Base-by-base conservation (phyloP, 2,329 filamentous ascomycete species). In the Verticillium klebahnii region DNA sequence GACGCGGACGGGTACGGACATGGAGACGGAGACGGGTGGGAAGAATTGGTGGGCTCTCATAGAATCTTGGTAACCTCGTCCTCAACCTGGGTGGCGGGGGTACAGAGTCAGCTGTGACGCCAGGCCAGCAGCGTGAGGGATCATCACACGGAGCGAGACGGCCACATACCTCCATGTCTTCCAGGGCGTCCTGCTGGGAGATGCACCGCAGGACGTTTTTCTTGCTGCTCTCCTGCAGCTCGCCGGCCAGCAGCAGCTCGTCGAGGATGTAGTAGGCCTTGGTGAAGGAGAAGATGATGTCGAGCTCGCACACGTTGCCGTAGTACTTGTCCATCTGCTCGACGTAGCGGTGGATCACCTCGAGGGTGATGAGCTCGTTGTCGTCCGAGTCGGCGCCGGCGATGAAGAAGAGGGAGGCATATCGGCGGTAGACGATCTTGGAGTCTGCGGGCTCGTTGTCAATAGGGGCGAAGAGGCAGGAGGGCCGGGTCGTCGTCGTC, bases 321-420 rank as follows among this genome's bases (percentile, higher is more conserved):
- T 98, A 99, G 82, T 99, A 99, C 78, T 99, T 99, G 84, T 99
- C 95, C 95, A 99, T 99, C 80, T 99, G 95, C 78, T 99, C 95
- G 73, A 99, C 95, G 76, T 99, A 99, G 78, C 95, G 92, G 78
- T 99, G 95, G 71, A 99, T 96, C 74, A 99, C 93, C 78, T 99
- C 95, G 74, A 99, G 92, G 29, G 92, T 97, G 75, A 98, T 97
- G 73, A 99, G 82, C 75, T 99, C 95, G 78, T 99, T 99, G 78
- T 99, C 95, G 66, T 92, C 93, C n/a, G 93, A 93, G 60, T 93
- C 89, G 80, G 93, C 97, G 71, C 95, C 95, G 72, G 94, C 93
- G 76, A 99, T 99, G 84, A 99, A 99, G 84, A 98, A 99, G 65
- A 99, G 89, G 63, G 95, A 98, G 65, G 95, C 95, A 78, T 99